Conservation (phyloP, 2,329 filamentous ascomycete genomes). For the Cladosporium cucumerinum region DNA sequence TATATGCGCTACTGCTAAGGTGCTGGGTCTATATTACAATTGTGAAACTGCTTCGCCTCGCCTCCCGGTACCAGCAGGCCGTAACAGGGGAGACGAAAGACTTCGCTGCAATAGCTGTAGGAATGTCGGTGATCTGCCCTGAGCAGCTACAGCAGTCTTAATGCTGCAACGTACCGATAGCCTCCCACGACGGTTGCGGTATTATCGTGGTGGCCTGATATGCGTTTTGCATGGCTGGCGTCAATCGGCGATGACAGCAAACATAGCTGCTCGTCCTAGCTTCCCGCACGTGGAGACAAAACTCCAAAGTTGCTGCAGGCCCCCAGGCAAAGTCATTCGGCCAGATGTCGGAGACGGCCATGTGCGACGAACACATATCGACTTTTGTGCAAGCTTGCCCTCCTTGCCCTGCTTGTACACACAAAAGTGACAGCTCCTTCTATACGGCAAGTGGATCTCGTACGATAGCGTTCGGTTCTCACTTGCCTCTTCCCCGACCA, state of each 20-base stretch:
- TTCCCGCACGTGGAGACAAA: background rate
- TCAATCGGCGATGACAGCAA: background rate
- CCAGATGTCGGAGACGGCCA: background rate
- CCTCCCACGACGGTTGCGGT: background rate
- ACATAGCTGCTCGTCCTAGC: background rate
- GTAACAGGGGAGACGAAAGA: background rate
- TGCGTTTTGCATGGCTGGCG: background rate
- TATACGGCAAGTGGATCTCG: background rate
- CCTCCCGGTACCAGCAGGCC: background rate
- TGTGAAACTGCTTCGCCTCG: background rate
- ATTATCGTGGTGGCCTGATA: background rate
- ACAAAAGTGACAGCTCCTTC: background rate
- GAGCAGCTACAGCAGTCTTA: background rate
- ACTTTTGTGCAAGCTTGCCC: background rate
- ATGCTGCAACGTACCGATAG: background rate
- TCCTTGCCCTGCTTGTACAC: background rate
- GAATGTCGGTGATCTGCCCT: background rate
- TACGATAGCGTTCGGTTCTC: background rate
- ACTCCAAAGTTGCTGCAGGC: background rate
- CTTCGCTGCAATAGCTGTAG: background rate
- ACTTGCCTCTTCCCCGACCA: conserved; percentile 32
- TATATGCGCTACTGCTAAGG: background rate
- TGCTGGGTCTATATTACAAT: background rate
- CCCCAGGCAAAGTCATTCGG: background rate
- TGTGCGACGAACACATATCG: background rate